These are phyloP conservation scores for Spergularia azorica DNA, from an alignment of 179 eudicot genomes.

Conservation along the genomic window DNA sequence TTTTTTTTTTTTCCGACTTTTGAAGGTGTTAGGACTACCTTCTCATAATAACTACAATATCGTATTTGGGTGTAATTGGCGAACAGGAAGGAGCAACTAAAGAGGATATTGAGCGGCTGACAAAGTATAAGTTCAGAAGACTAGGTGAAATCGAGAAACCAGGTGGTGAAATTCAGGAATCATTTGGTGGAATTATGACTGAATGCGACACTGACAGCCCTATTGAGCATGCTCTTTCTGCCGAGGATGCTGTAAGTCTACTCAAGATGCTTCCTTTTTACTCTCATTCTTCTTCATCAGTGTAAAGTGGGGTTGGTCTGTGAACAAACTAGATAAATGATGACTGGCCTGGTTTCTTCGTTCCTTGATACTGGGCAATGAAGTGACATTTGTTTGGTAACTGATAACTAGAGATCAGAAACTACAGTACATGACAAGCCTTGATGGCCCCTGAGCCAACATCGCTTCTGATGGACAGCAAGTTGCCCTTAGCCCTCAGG, in stretches of 20 bases:
- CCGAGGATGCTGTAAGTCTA: slow-evolving; percentile 83
- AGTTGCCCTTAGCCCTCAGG: not conserved
- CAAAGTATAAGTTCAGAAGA: slow-evolving; percentile 60
- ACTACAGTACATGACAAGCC: not conserved
- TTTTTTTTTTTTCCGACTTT: not conserved
- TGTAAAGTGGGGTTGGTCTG: not conserved
- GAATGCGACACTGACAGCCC: slow-evolving; percentile 78
- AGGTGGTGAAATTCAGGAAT: slow-evolving; percentile 76
- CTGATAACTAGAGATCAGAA: not conserved
- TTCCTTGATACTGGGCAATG: not conserved
- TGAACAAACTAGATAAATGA: not conserved
- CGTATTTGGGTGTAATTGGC: slow-evolving; percentile 1
- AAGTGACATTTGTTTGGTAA: not conserved
- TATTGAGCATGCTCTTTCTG: slow-evolving; percentile 56
- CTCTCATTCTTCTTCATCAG: not conserved
- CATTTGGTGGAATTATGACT: slow-evolving; percentile 74
- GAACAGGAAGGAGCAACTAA: slow-evolving; percentile 78
- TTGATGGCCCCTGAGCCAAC: not conserved
- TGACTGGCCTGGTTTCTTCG: not conserved
- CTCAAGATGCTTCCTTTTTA: not conserved
- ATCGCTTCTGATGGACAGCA: not conserved
- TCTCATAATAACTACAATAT: slow-evolving; percentile 11
- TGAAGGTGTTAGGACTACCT: not conserved
- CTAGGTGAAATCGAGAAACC: slow-evolving; percentile 76
- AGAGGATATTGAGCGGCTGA: slow-evolving; percentile 75